Evolutionary conservation across 148 eudicot genomes (phyloP), one percentile per base, ranked within the genome.

Genomic region (Oxyria digyna): DNA sequence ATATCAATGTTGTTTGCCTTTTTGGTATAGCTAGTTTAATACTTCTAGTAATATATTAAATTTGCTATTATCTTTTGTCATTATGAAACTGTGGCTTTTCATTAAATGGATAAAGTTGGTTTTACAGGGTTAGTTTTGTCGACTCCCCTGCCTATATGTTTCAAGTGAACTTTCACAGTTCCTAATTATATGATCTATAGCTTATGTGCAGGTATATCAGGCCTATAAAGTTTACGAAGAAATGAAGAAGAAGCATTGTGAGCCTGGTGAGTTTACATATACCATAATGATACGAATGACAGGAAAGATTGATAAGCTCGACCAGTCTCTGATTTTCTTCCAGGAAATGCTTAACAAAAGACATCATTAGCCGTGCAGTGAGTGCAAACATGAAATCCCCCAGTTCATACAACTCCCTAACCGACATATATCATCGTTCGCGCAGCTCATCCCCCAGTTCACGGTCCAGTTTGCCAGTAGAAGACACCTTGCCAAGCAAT

Each of bases 251-350:
- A 79, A 75, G 69, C 79, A 85, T 57, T 87, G 95, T 72, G 87
- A 83, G 72, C 98, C 96, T 42, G 96, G 87, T 77, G 96, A 85
- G 71, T 87, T 83, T 76, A 89, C 98, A 0, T 89, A 93, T 76
- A 93, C 98, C 4, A 93, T 93, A 66, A 75, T 93, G 81, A 80
- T 86, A 31, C 84, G 88, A 75, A 93, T 93, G 96, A 79, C 78
- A 10, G 96, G 96, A 20, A 86, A 81, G 79, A 73, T 67, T 35
- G 90, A 89, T 54, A 86, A 93, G 78, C 76, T 84, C 21, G 81
- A 83, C 18, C 85, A 89, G 70, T 78, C 95, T 65, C 52, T 93
- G 55, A 73, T 78, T 23, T 69, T 89, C 57, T 89, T 93, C 71
- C 79, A 87, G 55, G 96, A 93, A 73, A 89, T 93, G 98, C 81